phyloP scores from a whole-genome alignment of 805 yeast species.

The Spathaspora sp. region DNA sequence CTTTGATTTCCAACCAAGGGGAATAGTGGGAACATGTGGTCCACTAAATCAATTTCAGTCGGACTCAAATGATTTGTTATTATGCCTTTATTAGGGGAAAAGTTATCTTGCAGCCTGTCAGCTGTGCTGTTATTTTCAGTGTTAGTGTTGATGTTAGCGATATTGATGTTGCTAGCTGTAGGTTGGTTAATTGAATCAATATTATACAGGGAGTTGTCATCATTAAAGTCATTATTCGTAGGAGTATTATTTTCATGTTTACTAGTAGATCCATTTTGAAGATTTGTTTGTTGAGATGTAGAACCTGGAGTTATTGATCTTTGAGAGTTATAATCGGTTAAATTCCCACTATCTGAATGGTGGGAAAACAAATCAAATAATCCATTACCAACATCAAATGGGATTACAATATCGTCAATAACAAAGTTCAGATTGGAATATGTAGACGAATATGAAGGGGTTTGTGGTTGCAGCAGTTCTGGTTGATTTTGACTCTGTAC shows the following conservation, averaged over 20 bases:
- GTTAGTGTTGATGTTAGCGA: not conserved
- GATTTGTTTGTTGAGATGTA: not conserved
- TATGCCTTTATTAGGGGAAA: not conserved
- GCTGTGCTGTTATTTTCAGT: not conserved
- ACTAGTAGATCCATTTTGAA: not conserved
- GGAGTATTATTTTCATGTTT: not conserved
- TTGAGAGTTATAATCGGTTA: not conserved
- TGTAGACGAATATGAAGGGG: not conserved
- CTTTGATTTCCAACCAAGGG: conserved; percentile 38
- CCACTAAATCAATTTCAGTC: conserved; percentile 23
- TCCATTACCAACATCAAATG: conserved; percentile 27
- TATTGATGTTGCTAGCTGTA: not conserved
- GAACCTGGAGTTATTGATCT: not conserved
- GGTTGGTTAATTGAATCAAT: not conserved
- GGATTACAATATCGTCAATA: conserved; percentile 27
- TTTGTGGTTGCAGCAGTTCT: not conserved
- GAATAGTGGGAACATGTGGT: conserved; percentile 39
- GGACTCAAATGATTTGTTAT: conserved; percentile 5
- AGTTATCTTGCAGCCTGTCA: not conserved
- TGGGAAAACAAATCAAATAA: conserved; percentile 25
- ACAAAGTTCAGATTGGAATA: conserved; percentile 13
- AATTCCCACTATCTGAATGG: conserved; percentile 2
- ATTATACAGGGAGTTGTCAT: not conserved
- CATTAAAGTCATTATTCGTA: not conserved
- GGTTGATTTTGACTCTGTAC: not conserved